A percentile compares a stretch with the other conserved stretches of the same genome.
Conservation (phyloP, 163 green algal species). For the Volvox carteri region DNA sequence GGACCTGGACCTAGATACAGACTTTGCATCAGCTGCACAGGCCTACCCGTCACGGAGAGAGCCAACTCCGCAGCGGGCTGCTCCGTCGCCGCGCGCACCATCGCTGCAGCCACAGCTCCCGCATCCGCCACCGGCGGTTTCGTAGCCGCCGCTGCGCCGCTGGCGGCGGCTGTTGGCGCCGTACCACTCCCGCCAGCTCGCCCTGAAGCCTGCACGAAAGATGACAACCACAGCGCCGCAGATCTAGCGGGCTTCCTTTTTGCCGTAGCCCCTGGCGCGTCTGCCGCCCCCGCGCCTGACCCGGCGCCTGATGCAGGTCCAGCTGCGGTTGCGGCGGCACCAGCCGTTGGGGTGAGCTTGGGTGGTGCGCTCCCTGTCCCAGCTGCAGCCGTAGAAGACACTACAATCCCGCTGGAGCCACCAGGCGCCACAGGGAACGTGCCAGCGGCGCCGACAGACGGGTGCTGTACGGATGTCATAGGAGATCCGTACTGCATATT, state of each 20-base stretch:
- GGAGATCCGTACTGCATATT: not conserved
- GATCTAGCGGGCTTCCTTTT: conserved; percentile 7
- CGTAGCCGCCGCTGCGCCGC: not conserved
- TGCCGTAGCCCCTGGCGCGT: not conserved
- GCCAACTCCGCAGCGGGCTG: conserved; percentile 13
- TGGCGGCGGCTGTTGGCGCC: not conserved
- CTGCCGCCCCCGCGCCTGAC: not conserved
- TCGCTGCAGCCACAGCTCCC: not conserved
- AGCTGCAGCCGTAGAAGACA: no score
- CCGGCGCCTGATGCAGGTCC: not conserved
- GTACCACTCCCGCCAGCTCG: not conserved
- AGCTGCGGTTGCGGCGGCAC: not conserved
- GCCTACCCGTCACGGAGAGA: not conserved
- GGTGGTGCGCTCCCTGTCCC: no score
- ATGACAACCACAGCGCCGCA: conserved; percentile 21
- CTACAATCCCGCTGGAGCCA: not conserved
- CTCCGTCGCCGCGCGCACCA: conserved; percentile 16
- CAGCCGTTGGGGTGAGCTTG: not conserved
- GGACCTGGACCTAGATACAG: no score
- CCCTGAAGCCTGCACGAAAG: conserved; percentile 17
- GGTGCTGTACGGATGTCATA: not conserved
- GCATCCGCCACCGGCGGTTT: conserved; percentile 1
- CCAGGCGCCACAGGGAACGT: not conserved
- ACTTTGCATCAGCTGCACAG: no score
- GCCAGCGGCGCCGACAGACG: not conserved